Evolutionary conservation across 345 rosid species (phyloP).

Genomic region (Moricandia moricandioides): DNA sequence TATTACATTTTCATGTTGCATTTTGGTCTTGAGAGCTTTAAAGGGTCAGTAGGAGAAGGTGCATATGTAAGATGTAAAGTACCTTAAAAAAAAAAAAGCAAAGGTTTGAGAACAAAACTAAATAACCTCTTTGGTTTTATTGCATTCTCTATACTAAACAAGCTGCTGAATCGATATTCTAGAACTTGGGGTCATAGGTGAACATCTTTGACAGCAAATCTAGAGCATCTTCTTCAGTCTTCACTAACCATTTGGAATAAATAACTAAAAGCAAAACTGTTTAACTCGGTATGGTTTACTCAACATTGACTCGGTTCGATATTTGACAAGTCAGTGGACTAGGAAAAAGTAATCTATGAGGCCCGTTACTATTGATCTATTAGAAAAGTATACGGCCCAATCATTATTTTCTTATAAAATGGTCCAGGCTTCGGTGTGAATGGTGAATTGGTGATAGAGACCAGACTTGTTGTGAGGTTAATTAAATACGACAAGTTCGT

Average conservation of each 20-base stretch:
- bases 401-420: background rate
- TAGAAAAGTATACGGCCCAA: background rate
- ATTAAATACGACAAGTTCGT: conserved; percentile 11
- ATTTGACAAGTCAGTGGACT: background rate
- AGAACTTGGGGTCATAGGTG: conserved; percentile 70
- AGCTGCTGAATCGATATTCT: conserved; percentile 78
- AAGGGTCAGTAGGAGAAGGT: conserved; percentile 54
- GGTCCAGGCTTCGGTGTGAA: background rate
- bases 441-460: conserved; percentile 8
- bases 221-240: conserved; percentile 45
- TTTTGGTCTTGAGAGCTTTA: conserved; percentile 55
- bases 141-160: conserved; percentile 51
- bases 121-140: too few species aligned
- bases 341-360: conserved; percentile 16
- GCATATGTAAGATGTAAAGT: conserved; percentile 45
- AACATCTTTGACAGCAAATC: conserved; percentile 83
- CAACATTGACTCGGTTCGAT: background rate
- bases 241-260: conserved; percentile 74
- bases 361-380: background rate
- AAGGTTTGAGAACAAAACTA: background rate
- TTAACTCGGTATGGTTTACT: background rate
- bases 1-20: too few species aligned
- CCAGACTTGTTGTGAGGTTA: conserved; percentile 2
- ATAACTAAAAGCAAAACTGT: background rate
- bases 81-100: conserved; percentile 33